Evolutionary conservation across 192 early-diverging fungal genomes (phyloP).

Genomic region (Podila clonocystis): DNA sequence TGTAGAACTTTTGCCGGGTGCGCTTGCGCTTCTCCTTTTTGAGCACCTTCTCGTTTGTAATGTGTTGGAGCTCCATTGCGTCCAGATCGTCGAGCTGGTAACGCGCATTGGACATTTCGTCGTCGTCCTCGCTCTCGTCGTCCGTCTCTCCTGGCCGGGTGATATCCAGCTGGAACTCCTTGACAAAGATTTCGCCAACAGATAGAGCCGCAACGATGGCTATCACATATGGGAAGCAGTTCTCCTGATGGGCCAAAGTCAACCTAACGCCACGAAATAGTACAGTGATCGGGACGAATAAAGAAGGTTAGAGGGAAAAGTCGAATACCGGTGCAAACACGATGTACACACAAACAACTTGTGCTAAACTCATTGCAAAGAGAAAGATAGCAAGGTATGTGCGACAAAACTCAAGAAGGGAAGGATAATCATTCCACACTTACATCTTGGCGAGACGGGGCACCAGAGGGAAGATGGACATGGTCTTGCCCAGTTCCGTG

Average conservation of each 20-base stretch:
- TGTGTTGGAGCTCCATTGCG: constrained; percentile 61
- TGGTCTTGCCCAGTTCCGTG: constrained; percentile 85
- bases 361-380: no score
- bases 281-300: no score
- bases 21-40: constrained; percentile 68
- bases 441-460: constrained; percentile 93
- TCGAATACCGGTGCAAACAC: no score
- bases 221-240: constrained; percentile 87
- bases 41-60: constrained; percentile 66
- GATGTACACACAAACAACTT: no score
- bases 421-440: constrained; percentile 28
- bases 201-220: constrained; percentile 92
- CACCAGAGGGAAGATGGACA: constrained; percentile 91
- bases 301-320: no score
- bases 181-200: constrained; percentile 93
- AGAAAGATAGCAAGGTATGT: no score
- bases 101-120: constrained; percentile 47
- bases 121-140: constrained; percentile 59
- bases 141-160: constrained; percentile 66
- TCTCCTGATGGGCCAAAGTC: constrained; percentile 87
- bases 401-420: not conserved
- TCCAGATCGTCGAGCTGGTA: constrained; percentile 44
- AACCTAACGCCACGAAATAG: constrained; percentile 61
- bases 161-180: constrained; percentile 71
- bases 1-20: constrained; percentile 74